Evolutionary conservation across 768 basidiomycete genomes (phyloP).

Genomic region (Clitopilus passeckerianus): DNA sequence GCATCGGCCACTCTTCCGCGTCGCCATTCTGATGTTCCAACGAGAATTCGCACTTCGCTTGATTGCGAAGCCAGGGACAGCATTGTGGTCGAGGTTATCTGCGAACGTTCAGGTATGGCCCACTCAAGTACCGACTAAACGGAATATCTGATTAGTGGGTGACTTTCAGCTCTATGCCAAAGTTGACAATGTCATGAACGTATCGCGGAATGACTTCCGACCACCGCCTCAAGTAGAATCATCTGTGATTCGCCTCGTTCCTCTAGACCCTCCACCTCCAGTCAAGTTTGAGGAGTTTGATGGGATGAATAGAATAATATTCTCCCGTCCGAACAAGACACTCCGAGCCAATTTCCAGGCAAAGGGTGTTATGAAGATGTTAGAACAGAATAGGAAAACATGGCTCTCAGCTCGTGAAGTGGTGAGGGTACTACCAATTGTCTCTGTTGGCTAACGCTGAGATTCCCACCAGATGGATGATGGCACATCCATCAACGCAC

Average conservation of each 20-base stretch:
- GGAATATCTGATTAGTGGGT: background rate
- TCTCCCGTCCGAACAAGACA: slow-evolving; percentile 87
- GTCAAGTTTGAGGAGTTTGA: slow-evolving; percentile 98
- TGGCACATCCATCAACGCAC: slow-evolving; percentile 59
- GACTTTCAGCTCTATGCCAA: slow-evolving; percentile 77
- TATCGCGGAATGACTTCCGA: slow-evolving; percentile 94
- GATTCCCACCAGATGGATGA: slow-evolving; percentile 60
- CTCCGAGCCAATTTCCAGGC: slow-evolving; percentile 88
- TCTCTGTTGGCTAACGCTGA: background rate
- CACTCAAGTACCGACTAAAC: background rate
- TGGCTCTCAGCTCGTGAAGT: slow-evolving; percentile 82
- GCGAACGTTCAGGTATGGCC: slow-evolving; percentile 80
- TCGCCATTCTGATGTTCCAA: slow-evolving; percentile 99
- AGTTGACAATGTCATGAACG: slow-evolving; percentile 94
- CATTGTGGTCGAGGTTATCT: slow-evolving; percentile 89
- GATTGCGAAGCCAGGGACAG: slow-evolving; percentile 76
- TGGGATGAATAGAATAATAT: slow-evolving; percentile 87
- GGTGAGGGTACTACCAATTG: slow-evolving; percentile 24
- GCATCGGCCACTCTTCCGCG: slow-evolving; percentile 89
- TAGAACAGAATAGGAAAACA: slow-evolving; percentile 90
- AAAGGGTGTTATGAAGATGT: slow-evolving; percentile 91
- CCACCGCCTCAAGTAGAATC: slow-evolving; percentile 95
- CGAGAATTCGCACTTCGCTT: slow-evolving; percentile 95
- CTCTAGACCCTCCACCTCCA: slow-evolving; percentile 92
- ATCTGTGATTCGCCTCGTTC: slow-evolving; percentile 86